Evolutionary conservation across 768 basidiomycete genomes (phyloP).

Genomic region (Tulasnella sp.): DNA sequence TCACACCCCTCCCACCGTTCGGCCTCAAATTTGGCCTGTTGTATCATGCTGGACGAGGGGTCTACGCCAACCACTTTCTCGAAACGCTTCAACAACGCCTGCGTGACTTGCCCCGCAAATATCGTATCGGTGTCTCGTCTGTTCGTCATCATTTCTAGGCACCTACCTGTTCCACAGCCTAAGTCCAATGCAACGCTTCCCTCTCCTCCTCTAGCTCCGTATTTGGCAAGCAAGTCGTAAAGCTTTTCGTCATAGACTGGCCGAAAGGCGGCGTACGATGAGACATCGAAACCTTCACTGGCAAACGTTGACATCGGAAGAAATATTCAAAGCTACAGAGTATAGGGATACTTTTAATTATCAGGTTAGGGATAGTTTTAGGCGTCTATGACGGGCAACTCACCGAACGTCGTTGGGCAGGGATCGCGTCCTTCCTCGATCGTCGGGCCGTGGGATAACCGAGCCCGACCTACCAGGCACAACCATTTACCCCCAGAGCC

Average conservation of each 20-base stretch:
- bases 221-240: background rate
- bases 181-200: background rate
- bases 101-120: background rate
- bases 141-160: background rate
- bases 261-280: constrained; percentile 21
- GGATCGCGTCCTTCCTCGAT: no score
- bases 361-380: no score
- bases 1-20: background rate
- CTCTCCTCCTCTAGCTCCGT: background rate
- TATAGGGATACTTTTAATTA: no score
- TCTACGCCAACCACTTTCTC: constrained; percentile 12
- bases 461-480: no score
- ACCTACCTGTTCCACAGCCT: constrained; percentile 6
- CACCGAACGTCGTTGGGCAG: no score
- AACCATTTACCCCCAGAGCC: no score
- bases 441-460: no score
- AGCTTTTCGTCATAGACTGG: background rate
- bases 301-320: constrained; percentile 70
- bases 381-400: no score
- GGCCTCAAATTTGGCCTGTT: constrained; percentile 10
- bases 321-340: no score
- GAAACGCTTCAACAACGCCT: background rate
- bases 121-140: background rate
- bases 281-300: constrained; percentile 54
- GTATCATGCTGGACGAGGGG: constrained; percentile 14